Evolutionary conservation across 495 filamentous ascomycete genomes (phyloP), one percentile per base, ranked within the genome.

Genomic region (Penicillium subrubescens): DNA sequence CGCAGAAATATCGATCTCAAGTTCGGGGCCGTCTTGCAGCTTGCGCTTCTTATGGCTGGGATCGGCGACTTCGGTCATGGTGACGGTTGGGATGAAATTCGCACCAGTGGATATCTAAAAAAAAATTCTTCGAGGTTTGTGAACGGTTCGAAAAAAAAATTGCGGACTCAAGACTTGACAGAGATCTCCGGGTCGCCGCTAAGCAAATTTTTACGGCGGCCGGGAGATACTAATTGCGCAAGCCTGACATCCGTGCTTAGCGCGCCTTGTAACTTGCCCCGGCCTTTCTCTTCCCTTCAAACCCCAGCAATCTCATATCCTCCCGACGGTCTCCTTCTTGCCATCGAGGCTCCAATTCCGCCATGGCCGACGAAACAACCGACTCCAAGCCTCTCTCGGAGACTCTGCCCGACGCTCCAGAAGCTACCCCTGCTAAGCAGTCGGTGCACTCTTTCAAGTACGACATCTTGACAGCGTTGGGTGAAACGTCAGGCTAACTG

Each of bases 1-100:
- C 51, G 90, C 87, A 62, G 79, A 83, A 63, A 98, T 77, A 76
- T 99, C 92, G 66, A 99, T 91, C 77, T 96, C 91, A 70, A 99
- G 87, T 69, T 97, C 92, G 57, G 74, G 59, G 50, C 59, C 79
- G 44, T 84, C 81, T 57, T 83, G 75, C 53, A 86, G 79, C 67
- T 91, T 88, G 70, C 92, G 91, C 80, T 94, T 93, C 75, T 92
- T 93, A 23, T 78, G 72, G 51, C 63, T 71, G 44, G 61, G 62
- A 59, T 79, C 80, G 33, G 67, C 65, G 17, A 73, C 50, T 53
- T 70, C 72, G 4, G 70, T 56, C 79, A 80, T 82, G 58, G 54
- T 76, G 53, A 19, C 29, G 23, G 15, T 5, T 19, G 59, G 27
- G 27, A 37, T 8, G 29, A 59, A 48, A 29, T 34, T 37, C 21